Conservation (phyloP, 176 grass and related monocot species). For the Oryza australiensis region DNA sequence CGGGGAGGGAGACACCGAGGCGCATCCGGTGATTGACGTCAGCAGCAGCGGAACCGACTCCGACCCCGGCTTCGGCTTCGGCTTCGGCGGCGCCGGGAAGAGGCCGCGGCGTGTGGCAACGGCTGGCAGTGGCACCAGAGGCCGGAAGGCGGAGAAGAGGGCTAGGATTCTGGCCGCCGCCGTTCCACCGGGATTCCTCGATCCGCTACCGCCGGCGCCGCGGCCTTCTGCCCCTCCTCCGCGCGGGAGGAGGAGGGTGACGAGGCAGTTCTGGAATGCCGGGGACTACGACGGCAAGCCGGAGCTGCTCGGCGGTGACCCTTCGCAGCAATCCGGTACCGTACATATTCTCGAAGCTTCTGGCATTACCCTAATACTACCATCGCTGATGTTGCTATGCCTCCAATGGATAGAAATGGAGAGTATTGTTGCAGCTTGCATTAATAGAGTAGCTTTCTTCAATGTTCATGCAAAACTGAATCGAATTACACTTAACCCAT, state of each 20-base stretch:
- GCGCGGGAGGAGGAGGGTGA: conserved; percentile 2
- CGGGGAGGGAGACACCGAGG: too few relatives aligned
- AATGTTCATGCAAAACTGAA: too few relatives aligned
- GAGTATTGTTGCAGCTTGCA: too few relatives aligned
- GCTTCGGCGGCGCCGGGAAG: conserved; percentile 11
- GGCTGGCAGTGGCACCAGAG: neutral
- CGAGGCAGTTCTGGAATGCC: conserved; percentile 97
- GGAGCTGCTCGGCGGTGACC: neutral
- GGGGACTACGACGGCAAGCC: conserved; percentile 72
- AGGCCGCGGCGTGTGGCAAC: conserved; percentile 3
- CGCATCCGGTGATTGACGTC: too few relatives aligned
- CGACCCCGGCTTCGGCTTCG: conserved; percentile 25
- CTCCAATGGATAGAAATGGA: too few relatives aligned
- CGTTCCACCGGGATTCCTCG: conserved; percentile 80
- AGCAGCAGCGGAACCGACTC: conserved; percentile 70
- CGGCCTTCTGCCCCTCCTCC: neutral
- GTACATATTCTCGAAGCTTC: too few relatives aligned
- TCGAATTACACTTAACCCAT: too few relatives aligned
- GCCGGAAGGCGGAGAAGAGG: neutral
- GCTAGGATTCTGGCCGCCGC: conserved; percentile 37
- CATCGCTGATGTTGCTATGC: too few relatives aligned
- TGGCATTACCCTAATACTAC: too few relatives aligned
- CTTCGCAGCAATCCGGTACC: too few relatives aligned
- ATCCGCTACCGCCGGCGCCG: conserved; percentile 45
- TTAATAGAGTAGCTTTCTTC: too few relatives aligned